Base-by-base conservation (phyloP, 352 stramenopile genomes). In the Pythium utonaiense region DNA sequence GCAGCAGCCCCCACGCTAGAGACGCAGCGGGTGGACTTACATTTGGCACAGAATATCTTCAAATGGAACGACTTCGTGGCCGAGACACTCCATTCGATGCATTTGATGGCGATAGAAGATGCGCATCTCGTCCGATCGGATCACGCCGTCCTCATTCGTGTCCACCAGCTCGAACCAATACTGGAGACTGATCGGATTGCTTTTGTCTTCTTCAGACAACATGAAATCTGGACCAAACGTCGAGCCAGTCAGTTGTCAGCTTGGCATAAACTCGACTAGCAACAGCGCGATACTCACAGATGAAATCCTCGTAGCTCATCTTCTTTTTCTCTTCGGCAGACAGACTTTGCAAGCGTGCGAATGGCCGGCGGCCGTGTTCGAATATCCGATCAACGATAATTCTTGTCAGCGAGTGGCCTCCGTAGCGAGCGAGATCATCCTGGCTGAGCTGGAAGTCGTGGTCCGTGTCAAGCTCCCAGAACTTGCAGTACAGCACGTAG, bases 131-230 rank as follows among this genome's bases (percentile, higher is more conserved):
- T 98, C 96, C 67, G 96, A 91, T 38, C 95, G 95, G 44, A 99
- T 90, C 42, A 97, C 93, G 33, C 93, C 91, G 73, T 99, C 96
- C 34, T 97, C 96, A 73, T 99, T 97, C 24, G 98, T 93, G 80
- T 99, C 97, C 36, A 99, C 89, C 48, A 98, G 97, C 53, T 95
- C 87, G 64, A 99, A 99, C 97, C 97, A 99, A 76, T 99, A 99
- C 49, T 87, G 75, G 48, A 99, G 77, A 53, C 90, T 98, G 38
- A 97, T 85, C 30, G 93, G 86, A 75, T 98, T 99, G 52, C 91
- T 93, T 77, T 99, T 99, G 75, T 99, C 97, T 86, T 99, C 97
- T 77, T 99, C 97, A 44, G 86, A 97, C 16, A 99, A 80, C 95
- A 99, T 99, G 77, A 99, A 99, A 78, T 98, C 85, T 95, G 58